Base-by-base conservation (phyloP, 306 rosid species). In the Parietaria judaica region DNA sequence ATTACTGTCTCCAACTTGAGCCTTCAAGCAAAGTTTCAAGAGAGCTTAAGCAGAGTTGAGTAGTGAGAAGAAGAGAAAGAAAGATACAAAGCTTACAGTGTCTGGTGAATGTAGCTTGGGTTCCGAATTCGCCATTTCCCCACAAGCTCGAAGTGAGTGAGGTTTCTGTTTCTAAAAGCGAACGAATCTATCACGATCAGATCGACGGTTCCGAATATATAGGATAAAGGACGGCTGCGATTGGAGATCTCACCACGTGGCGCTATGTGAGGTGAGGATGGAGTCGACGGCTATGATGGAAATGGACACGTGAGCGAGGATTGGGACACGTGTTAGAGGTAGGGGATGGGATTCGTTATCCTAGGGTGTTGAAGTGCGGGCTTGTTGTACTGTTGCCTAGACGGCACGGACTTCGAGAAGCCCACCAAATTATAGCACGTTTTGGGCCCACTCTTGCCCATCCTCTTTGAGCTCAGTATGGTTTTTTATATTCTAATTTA, bases 91-190 rank as follows among this genome's bases (percentile, higher is more conserved):
- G 7, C 23, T 1, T 65, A 65, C 80, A 54, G 66, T 66, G 23
- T 72, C 65, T 5, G 58, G 12, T 50, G 51, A 5, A 36, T 65
- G 57, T 15, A 45, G 81, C 13, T 56, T 37, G 39, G 44, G 31
- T 70, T 58, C 72, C 1, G 79, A 35, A 14, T 76, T 76, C 14
- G 76, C 72, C 79, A 80, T 80, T 51, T 56, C 70, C 3, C n/a
- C 44, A 3, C 14, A 15, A 52, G 5, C 35, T 5, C 6, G 16
- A 35, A 37, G 16, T 14, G 9, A 6, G 3, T 4, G 9, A 14
- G 39, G 4, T 0, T 6, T n/a, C 8, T 48, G 4, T 14, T 6
- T 23, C 14, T 41, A n/a, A 13, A 6, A 23, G 11, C n/a, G 14
- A 23, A 14, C 11, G 46, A 35, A 31, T 8, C 15, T 38, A 23